A percentile compares a stretch with the other conserved stretches of the same genome.
These are phyloP conservation scores for Apostasia ramifera DNA, from an alignment of 106 monocot species.

Conservation along the genomic window DNA sequence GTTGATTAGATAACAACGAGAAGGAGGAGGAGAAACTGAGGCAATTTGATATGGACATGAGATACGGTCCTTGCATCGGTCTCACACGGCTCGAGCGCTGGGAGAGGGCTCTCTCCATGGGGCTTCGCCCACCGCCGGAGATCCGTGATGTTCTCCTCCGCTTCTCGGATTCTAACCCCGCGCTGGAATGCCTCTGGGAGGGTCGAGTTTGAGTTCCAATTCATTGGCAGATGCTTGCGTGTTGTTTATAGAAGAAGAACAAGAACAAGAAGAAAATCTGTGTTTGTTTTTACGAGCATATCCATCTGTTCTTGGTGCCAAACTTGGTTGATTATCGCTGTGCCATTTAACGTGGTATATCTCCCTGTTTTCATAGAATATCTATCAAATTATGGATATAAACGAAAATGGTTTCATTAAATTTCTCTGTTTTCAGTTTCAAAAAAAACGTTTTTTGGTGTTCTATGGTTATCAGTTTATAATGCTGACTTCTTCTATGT, in stretches of 20 bases:
- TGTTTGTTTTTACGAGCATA: too few relatives aligned
- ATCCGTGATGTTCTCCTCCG: slow-evolving; percentile 21
- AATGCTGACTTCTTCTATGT: too few relatives aligned
- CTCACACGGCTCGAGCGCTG: slow-evolving; percentile 60
- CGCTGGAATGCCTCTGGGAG: slow-evolving; percentile 66
- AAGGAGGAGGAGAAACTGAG: slow-evolving; percentile 49
- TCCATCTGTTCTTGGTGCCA: too few relatives aligned
- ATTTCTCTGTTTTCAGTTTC: too few relatives aligned
- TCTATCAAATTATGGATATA: too few relatives aligned
- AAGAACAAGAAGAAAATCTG: not conserved
- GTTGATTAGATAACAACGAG: slow-evolving; percentile 20
- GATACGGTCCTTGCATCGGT: slow-evolving; percentile 67
- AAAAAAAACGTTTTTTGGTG: too few relatives aligned
- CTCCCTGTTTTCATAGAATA: too few relatives aligned
- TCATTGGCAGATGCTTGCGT: not conserved
- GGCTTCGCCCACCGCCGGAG: slow-evolving; percentile 49
- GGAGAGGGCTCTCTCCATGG: slow-evolving; percentile 57
- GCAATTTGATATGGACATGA: slow-evolving; percentile 84
- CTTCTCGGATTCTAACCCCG: not conserved
- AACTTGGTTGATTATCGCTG: too few relatives aligned
- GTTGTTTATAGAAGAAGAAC: not conserved
- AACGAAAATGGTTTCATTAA: too few relatives aligned
- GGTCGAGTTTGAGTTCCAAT: slow-evolving; percentile 31
- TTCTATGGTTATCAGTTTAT: too few relatives aligned
- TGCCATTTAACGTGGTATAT: too few relatives aligned